phyloP scores from a whole-genome alignment of 2,329 filamentous ascomycete genomes.

The Achaetomium macrosporum region DNA sequence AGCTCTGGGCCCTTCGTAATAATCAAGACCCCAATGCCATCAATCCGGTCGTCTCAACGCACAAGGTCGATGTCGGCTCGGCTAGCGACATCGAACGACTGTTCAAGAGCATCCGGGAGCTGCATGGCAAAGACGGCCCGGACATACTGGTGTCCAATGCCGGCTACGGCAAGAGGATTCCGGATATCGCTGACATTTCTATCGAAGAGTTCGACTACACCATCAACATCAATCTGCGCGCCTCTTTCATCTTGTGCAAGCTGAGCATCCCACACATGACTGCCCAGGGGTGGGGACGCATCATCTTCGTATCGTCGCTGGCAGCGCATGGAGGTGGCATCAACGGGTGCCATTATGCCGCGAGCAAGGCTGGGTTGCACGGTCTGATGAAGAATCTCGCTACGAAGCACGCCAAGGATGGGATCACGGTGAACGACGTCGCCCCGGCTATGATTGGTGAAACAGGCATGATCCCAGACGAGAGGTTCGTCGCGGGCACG shows the following conservation, averaged over 20 bases:
- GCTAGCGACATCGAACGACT: conserved; percentile 48
- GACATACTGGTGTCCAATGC: conserved; percentile 64
- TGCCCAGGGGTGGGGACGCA: conserved; percentile 53
- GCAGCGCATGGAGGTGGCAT: conserved; percentile 58
- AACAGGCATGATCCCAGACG: conserved; percentile 57
- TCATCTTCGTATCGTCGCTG: conserved; percentile 59
- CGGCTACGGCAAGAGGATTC: conserved; percentile 58
- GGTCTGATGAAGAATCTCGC: conserved; percentile 62
- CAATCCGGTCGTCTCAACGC: conserved; percentile 27
- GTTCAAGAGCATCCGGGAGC: conserved; percentile 46
- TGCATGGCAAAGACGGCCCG: conserved; percentile 46
- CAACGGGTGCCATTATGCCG: conserved; percentile 57
- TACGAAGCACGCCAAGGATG: conserved; percentile 50
- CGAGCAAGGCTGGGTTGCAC: conserved; percentile 56
- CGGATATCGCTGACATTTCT: conserved; percentile 50
- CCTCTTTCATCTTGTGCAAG: conserved; percentile 57
- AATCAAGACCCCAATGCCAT: neutral
- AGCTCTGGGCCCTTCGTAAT: conserved; percentile 32
- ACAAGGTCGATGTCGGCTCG: conserved; percentile 53
- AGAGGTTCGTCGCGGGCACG: conserved; percentile 43
- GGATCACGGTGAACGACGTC: conserved; percentile 63
- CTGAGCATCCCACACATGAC: conserved; percentile 57
- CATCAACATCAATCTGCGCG: conserved; percentile 55
- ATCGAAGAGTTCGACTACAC: conserved; percentile 61
- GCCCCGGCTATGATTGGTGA: conserved; percentile 63